Conservation (phyloP, 2,329 filamentous ascomycete species). For the Monosporascus sp. region DNA sequence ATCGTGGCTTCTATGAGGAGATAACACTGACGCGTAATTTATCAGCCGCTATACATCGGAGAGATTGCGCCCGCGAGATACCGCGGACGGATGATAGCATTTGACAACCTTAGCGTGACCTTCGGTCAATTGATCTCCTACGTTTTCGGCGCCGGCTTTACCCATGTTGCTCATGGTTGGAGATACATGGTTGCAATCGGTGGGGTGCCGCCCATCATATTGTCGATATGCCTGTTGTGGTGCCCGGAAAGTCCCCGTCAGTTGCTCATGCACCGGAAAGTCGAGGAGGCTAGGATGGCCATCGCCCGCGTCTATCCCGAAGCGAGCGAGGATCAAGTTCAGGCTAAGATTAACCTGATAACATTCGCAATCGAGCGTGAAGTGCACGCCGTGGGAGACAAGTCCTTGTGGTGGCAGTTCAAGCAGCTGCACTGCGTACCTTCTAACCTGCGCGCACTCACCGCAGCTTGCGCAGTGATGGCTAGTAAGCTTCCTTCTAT, state of each 20-base stretch:
- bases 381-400: slow-evolving; percentile 23
- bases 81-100: slow-evolving; percentile 41
- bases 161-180: slow-evolving; percentile 39
- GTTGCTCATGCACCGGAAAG: slow-evolving; percentile 35
- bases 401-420: slow-evolving; percentile 30
- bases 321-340: slow-evolving; percentile 35
- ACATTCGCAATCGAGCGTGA: slow-evolving; percentile 30
- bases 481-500: slow-evolving; percentile 18
- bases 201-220: slow-evolving; percentile 39
- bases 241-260: slow-evolving; percentile 45
- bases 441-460: slow-evolving; percentile 34
- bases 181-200: slow-evolving; percentile 44
- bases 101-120: slow-evolving; percentile 42
- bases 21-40: slow-evolving; percentile 1
- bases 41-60: slow-evolving; percentile 34
- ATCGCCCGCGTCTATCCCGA: slow-evolving; percentile 35
- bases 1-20: slow-evolving; percentile 12
- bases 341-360: slow-evolving; percentile 39
- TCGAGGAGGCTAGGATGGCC: slow-evolving; percentile 32
- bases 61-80: slow-evolving; percentile 45
- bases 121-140: slow-evolving; percentile 36
- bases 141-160: slow-evolving; percentile 34
- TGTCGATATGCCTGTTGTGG: slow-evolving; percentile 36
- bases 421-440: slow-evolving; percentile 36
- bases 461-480: slow-evolving; percentile 41